phyloP scores from a whole-genome alignment of 345 rosid species.

The Turnera subulata region DNA sequence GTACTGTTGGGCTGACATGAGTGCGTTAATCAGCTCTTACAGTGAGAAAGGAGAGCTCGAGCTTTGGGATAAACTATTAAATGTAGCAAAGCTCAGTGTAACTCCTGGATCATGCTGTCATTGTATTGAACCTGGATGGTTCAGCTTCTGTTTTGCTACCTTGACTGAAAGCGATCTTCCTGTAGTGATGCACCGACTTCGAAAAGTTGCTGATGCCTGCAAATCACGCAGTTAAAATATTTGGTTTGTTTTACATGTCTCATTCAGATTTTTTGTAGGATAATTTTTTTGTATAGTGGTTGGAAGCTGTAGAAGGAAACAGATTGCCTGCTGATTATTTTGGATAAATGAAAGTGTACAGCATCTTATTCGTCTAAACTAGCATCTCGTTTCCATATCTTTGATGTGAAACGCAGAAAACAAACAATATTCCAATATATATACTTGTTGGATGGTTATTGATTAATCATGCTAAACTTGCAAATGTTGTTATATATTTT shows the following conservation, averaged over 20 bases:
- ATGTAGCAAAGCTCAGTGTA: constrained; percentile 58
- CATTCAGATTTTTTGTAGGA: constrained; percentile 3
- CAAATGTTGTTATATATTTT: no score
- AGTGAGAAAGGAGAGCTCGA: constrained; percentile 90
- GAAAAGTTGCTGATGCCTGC: constrained; percentile 53
- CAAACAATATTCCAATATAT: no score
- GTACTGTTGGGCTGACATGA: constrained; percentile 88
- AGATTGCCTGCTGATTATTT: not conserved
- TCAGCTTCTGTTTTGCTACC: constrained; percentile 61
- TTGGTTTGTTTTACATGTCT: constrained; percentile 18
- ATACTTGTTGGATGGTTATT: no score
- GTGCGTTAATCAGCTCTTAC: constrained; percentile 62
- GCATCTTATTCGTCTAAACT: not conserved
- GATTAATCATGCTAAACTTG: no score
- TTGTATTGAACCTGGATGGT: constrained; percentile 97
- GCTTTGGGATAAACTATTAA: constrained; percentile 85
- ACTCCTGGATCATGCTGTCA: constrained; percentile 89
- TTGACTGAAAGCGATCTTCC: constrained; percentile 62
- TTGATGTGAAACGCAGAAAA: not conserved
- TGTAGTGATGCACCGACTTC: constrained; percentile 57
- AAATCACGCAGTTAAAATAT: constrained; percentile 51
- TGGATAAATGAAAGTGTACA: constrained; percentile 9
- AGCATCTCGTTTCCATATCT: not conserved
- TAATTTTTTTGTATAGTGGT: not conserved
- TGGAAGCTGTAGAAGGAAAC: constrained; percentile 4